Conservation (phyloP, 23 red algal species). For the Gracilaria domingensis region DNA sequence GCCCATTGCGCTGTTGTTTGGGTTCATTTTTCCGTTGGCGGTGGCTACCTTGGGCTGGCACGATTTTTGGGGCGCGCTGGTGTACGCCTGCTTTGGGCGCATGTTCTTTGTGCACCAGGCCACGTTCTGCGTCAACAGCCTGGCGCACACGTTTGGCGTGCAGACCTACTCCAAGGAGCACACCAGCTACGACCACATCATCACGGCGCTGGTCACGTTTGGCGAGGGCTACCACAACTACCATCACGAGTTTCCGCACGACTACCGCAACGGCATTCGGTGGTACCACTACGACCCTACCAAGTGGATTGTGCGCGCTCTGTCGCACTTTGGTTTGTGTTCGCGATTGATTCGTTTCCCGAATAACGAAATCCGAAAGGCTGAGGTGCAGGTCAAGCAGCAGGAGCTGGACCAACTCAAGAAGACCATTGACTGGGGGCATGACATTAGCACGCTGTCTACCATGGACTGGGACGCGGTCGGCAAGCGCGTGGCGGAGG, state of each 20-base stretch:
- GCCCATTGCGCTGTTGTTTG: slow-evolving; percentile 91
- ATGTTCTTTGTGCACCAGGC: slow-evolving; percentile 99
- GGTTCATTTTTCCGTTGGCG: slow-evolving; percentile 84
- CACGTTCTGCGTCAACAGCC: slow-evolving; percentile 96
- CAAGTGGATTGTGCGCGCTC: slow-evolving; percentile 92
- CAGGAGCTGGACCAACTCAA: slow-evolving; percentile 89
- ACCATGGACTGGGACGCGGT: slow-evolving; percentile 87
- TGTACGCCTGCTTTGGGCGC: slow-evolving; percentile 96
- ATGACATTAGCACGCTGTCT: slow-evolving; percentile 61
- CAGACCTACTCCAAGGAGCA: slow-evolving; percentile 94
- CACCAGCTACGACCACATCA: slow-evolving; percentile 93
- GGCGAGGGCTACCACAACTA: slow-evolving; percentile 99
- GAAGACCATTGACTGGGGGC: slow-evolving; percentile 94
- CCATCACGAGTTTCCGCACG: slow-evolving; percentile 99
- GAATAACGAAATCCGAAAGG: slow-evolving; percentile 94
- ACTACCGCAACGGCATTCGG: slow-evolving; percentile 97
- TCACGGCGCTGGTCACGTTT: slow-evolving; percentile 95
- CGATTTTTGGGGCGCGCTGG: slow-evolving; percentile 95
- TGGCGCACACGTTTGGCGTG: slow-evolving; percentile 93
- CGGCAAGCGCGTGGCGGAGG: slow-evolving; percentile 56
- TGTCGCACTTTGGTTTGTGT: slow-evolving; percentile 82
- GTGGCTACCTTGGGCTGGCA: slow-evolving; percentile 84
- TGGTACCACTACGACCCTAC: slow-evolving; percentile 99
- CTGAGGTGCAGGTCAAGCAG: slow-evolving; percentile 91
- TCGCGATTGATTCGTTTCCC: slow-evolving; percentile 90